Conservation (phyloP, 116 monocot genomes). For the Iris pallida region DNA sequence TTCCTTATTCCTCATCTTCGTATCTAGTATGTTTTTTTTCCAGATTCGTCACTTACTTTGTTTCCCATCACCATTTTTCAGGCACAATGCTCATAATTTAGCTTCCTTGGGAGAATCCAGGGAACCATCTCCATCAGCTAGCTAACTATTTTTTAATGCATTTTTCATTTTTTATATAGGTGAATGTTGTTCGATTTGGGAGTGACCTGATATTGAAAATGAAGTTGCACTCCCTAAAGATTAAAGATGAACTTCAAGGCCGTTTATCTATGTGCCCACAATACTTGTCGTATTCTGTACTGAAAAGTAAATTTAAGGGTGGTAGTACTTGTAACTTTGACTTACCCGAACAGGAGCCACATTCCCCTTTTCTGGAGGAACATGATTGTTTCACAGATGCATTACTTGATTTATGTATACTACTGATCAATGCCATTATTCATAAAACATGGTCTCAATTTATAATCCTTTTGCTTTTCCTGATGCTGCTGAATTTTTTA, state of each 20-base stretch:
- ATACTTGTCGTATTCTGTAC: conserved; percentile 66
- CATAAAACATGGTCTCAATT: conserved; percentile 20
- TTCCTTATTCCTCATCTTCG: too few relatives aligned
- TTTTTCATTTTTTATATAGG: conserved; percentile 30
- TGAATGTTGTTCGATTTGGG: conserved; percentile 55
- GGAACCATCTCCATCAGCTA: too few relatives aligned
- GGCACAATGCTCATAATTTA: too few relatives aligned
- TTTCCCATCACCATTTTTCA: too few relatives aligned
- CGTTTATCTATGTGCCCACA: conserved; percentile 32
- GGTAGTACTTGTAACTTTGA: conserved; percentile 8
- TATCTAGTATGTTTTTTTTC: too few relatives aligned
- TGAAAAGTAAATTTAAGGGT: conserved; percentile 24
- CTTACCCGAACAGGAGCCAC: conserved; percentile 12
- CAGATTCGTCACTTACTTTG: too few relatives aligned
- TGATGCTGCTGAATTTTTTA: conserved; percentile 16
- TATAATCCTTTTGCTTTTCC: conserved; percentile 6
- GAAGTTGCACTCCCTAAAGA: conserved; percentile 80
- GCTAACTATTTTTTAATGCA: not conserved
- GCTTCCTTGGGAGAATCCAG: too few relatives aligned
- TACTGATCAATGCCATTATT: conserved; percentile 43
- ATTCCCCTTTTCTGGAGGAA: conserved; percentile 41
- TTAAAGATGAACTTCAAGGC: conserved; percentile 77
- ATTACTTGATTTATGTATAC: conserved; percentile 52
- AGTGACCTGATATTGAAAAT: conserved; percentile 65
- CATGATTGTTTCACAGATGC: conserved; percentile 87